phyloP scores from a whole-genome alignment of 805 yeast species.

The Nakazawaea holstii region DNA sequence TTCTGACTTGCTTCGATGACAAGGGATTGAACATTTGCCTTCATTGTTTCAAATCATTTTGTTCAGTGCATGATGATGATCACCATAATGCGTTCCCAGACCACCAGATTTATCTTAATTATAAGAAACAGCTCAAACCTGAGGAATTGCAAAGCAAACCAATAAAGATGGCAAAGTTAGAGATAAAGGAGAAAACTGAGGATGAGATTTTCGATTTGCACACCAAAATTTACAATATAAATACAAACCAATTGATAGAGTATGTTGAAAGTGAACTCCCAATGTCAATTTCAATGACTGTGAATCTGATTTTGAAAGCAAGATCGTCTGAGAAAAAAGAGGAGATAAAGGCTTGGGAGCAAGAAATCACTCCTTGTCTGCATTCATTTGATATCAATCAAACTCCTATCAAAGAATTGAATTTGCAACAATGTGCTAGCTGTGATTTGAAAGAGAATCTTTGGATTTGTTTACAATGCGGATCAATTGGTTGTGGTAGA shows the following conservation, averaged over 20 bases:
- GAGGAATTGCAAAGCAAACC: conserved; percentile 26
- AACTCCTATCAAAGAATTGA: conserved; percentile 17
- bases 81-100: conserved; percentile 45
- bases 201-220: conserved; percentile 52
- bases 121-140: conserved; percentile 47
- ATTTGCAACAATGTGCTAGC: conserved; percentile 40
- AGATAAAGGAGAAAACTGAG: conserved; percentile 58
- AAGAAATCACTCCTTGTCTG: conserved; percentile 73
- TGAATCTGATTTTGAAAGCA: conserved; percentile 44
- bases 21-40: conserved; percentile 74
- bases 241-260: conserved; percentile 20
- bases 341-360: conserved; percentile 89
- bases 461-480: conserved; percentile 93
- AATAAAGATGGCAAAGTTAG: conserved; percentile 56
- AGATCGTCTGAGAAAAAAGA: conserved; percentile 55
- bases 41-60: conserved; percentile 65
- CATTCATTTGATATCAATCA: conserved; percentile 63
- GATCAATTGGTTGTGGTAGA: conserved; percentile 91
- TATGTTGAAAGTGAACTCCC: conserved; percentile 26
- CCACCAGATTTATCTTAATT: conserved; percentile 56
- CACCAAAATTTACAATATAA: conserved; percentile 35
- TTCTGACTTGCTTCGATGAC: conserved; percentile 54
- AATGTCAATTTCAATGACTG: conserved; percentile 24
- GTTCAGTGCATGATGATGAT: conserved; percentile 51
- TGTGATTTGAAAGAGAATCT: conserved; percentile 73